Evolutionary conservation across 2,329 filamentous ascomycete genomes (phyloP), one percentile per base, ranked within the genome.

Genomic region (Botrytis tulipae): DNA sequence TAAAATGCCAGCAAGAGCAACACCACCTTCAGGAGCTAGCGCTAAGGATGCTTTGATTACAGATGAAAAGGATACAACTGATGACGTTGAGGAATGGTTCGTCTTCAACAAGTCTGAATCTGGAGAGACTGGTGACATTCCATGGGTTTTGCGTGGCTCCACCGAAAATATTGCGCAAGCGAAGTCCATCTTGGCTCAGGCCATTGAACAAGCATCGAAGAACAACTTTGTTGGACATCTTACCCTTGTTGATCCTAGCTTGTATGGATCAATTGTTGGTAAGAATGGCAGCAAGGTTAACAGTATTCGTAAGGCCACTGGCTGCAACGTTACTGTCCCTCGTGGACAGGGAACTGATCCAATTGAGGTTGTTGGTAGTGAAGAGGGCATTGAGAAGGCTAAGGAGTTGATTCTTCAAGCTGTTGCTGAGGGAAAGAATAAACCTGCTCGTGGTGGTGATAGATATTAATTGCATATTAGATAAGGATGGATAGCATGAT

Each of bases 271-370:
- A 76, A 93, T 99, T 67, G 94, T 99, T 78, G 96, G 96, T 7
- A 91, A 92, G 76, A 93, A 92, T 74, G 96, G 96, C 74, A 92
- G 90, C 82, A 95, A 95, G 83, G 97, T 99, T 82, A 98, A 98
- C 84, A 86, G 90, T 60, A 98, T 99, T 81, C 91, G 96, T 78
- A 94, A 93, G 85, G 90, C 96, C 85, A 98, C 94, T 70, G 93
- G 93, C 72, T 98, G 95, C 84, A 94, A 92, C 84, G 97, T 99
- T 81, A 94, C 95, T 77, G 95, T 99, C 59, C 96, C 96, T 35
- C 91, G 93, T 77, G 91, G 93, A 80, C 92, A 97, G 82, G 85
- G 85, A 63, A 85, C 84, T 67, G 95, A 98, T 83, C 93, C 95
- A 6, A 98, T 99, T 81, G 94, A 97, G 85, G 92, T 99, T 79